Evolutionary conservation across 192 early-diverging fungal species (phyloP), one percentile per base, ranked within the genome.

Genomic region (Spinellus fusiger): DNA sequence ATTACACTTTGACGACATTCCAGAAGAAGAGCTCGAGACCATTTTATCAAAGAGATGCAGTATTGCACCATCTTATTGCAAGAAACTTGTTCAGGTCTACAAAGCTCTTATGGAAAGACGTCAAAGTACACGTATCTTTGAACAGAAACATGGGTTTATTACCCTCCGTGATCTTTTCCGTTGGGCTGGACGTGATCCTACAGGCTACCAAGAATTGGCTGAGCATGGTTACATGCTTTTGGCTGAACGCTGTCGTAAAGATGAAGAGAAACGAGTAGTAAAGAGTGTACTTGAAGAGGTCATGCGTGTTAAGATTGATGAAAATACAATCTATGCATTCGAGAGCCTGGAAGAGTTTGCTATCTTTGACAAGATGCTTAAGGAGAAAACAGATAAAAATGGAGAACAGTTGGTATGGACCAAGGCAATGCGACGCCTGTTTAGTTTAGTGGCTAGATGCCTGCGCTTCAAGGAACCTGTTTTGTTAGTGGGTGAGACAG

Each of bases 111-210:
- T 88, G 59, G 79, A 82, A 40, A 74, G 75, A 57, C 79, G 90
- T 25, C 89, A 91, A 34, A 77, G 83, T 34, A 87, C 89, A 2
- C 82, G 93, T n/a, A 84, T 99, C 44, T 99, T 99, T 75, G 93
- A 97, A 68, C 91, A 94, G 29, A 85, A 86, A 25, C 86, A 95
- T 64, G 93, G 93, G 20, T 97, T 93, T 61, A 92, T 96, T 56
- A 99, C 97, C 1, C 74, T 99, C 16, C 90, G 97, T 60, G 97
- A 99, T 66, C 73, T 99, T 52, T 99, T 99, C 81, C 80, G 95
- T 38, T 99, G 97, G 97, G 95, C 94, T 20, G 82, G 86, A 29
- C 89, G 97, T 53, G 84, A 80, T 33, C 87, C 89, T 5, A 67
- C 79, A 3, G 78, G 84, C 3, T 91, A 91, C 58, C 78, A 90